These are phyloP conservation scores for Mycena vitilis DNA, from an alignment of 768 basidiomycete species.

Conservation along the genomic window DNA sequence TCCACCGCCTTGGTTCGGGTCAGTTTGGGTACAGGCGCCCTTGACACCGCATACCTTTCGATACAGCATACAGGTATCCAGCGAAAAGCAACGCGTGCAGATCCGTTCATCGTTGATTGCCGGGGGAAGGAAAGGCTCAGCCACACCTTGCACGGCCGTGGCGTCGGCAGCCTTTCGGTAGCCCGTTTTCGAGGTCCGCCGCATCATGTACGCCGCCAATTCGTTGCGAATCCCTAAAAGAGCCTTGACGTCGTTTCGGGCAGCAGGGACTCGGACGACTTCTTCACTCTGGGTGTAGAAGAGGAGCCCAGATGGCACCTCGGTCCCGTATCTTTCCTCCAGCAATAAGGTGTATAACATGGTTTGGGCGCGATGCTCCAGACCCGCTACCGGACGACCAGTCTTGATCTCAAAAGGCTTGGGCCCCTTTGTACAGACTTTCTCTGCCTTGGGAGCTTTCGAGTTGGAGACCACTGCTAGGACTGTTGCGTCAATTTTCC, in stretches of 20 bases:
- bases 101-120: constrained; percentile 85
- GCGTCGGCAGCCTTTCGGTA: constrained; percentile 11
- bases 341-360: constrained; percentile 95
- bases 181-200: constrained; percentile 49
- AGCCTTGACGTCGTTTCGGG: constrained; percentile 85
- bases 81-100: constrained; percentile 84
- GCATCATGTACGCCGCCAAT: constrained; percentile 81
- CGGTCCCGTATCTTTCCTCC: constrained; percentile 88
- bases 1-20: constrained; percentile 70
- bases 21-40: background rate
- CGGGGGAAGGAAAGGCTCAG: constrained; percentile 80
- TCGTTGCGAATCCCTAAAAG: constrained; percentile 86
- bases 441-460: constrained; percentile 41
- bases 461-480: constrained; percentile 70
- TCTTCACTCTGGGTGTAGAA: constrained; percentile 96
- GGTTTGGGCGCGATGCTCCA: constrained; percentile 98
- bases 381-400: constrained; percentile 75
- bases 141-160: constrained; percentile 1
- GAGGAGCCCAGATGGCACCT: constrained; percentile 85
- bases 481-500: constrained; percentile 94
- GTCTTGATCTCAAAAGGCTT: constrained; percentile 98
- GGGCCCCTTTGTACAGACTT: constrained; percentile 49
- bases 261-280: constrained; percentile 83
- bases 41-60: constrained; percentile 68
- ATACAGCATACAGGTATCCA: constrained; percentile 95